Percentiles rank a stretch among this genome's conserved stretches.
Conservation (phyloP, 2,329 filamentous ascomycete genomes). For the Fusarium sterilihyphosum region DNA sequence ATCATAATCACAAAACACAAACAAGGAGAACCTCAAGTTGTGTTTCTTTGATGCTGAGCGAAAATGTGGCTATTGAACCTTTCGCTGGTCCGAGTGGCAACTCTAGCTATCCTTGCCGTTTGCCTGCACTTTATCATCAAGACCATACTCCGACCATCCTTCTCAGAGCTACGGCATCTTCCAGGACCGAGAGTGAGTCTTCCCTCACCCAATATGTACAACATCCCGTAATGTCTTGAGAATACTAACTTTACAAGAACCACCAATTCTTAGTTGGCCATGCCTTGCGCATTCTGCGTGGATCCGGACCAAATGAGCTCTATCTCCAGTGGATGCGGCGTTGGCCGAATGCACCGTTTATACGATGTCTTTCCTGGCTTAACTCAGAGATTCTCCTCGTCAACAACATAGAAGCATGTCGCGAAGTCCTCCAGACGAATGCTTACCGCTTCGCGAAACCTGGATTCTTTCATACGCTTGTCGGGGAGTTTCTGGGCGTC, state of each 20-base stretch:
- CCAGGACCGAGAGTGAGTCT: constrained; percentile 1
- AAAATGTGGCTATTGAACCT: not conserved
- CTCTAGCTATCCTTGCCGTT: not conserved
- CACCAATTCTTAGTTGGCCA: constrained; percentile 6
- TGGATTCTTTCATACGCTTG: constrained; percentile 18
- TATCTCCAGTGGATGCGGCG: constrained; percentile 20
- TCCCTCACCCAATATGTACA: rapidly evolving
- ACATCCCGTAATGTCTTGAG: rapidly evolving
- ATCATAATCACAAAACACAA: not conserved
- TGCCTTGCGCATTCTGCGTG: not conserved
- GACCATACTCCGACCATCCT: not conserved
- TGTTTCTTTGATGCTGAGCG: rapidly evolving
- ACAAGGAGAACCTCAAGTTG: too few species aligned
- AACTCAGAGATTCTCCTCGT: constrained; percentile 21
- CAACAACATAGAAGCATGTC: constrained; percentile 19
- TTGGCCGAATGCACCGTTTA: constrained; percentile 22
- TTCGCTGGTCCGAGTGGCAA: not conserved
- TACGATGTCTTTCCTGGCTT: constrained; percentile 16
- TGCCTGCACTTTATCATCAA: not conserved
- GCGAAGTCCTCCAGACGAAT: constrained; percentile 22
- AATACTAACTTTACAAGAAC: not conserved
- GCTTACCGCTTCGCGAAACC: constrained; percentile 18
- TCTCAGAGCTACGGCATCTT: not conserved
- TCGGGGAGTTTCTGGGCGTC: constrained; percentile 20
- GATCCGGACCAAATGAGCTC: constrained; percentile 7